Percentiles rank a stretch among this genome's conserved stretches.
Conservation (phyloP, 2,329 filamentous ascomycete species). For the Plectosphaerella cucumerina region DNA sequence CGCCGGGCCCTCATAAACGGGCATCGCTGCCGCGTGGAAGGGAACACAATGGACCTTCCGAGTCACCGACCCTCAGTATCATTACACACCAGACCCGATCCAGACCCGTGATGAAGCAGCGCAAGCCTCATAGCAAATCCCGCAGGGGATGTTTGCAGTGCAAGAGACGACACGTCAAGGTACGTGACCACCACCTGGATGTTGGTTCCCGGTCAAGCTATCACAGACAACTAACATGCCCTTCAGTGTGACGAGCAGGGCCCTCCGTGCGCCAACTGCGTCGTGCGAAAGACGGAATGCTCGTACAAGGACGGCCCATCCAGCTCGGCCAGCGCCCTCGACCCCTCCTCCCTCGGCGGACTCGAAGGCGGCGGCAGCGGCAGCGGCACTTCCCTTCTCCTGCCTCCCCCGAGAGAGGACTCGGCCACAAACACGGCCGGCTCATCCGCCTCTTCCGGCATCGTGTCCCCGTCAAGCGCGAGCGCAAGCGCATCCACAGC, state of each 20-base stretch:
- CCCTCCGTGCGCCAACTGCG: conserved; percentile 28
- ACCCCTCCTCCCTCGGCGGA: neutral
- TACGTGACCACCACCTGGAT: conserved; percentile 6
- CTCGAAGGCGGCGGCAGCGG: neutral
- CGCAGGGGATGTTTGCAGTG: conserved; percentile 26
- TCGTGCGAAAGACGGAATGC: conserved; percentile 15
- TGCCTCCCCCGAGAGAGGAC: neutral
- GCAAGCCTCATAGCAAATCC: conserved; percentile 27
- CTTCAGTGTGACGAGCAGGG: conserved; percentile 31
- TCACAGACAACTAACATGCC: conserved; percentile 1
- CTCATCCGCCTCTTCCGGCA: neutral
- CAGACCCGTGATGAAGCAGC: conserved; percentile 9
- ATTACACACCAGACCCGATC: no score
- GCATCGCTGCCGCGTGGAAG: no score
- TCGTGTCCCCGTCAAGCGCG: neutral
- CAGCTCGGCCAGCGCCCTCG: neutral
- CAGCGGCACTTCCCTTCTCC: neutral
- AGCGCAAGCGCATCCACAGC: neutral
- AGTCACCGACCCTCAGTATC: no score
- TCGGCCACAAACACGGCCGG: neutral
- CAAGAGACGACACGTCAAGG: conserved; percentile 29
- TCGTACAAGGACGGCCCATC: neutral
- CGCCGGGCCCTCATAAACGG: no score
- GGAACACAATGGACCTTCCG: no score
- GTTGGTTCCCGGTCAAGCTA: no score